Evolutionary conservation across 2,329 filamentous ascomycete species (phyloP).

Genomic region (Phialophora chinensis): DNA sequence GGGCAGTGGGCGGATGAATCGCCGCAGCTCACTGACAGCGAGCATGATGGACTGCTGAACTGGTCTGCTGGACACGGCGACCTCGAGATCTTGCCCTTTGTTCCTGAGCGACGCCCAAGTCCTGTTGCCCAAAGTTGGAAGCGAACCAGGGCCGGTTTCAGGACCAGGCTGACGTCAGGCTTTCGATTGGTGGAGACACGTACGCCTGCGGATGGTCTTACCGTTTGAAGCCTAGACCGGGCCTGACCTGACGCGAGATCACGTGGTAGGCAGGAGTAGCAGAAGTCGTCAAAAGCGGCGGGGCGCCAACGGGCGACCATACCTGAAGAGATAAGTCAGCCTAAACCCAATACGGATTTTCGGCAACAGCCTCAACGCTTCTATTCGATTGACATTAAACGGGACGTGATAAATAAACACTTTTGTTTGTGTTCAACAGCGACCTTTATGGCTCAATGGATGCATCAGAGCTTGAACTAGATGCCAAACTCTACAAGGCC

Average conservation of each 20-base stretch:
- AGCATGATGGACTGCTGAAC: constrained; percentile 15
- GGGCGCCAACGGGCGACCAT: no score
- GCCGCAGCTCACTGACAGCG: constrained; percentile 14
- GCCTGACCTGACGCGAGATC: not conserved
- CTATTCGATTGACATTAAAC: no score
- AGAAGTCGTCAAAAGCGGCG: no score
- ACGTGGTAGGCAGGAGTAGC: not conserved
- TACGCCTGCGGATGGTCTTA: not conserved
- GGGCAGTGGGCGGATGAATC: constrained; percentile 11
- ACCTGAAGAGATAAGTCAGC: not conserved
- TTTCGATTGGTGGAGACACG: constrained; percentile 9
- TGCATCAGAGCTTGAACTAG: constrained; percentile 49
- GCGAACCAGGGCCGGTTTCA: constrained; percentile 15
- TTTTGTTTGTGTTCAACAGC: not conserved
- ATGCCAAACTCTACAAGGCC: constrained; percentile 55
- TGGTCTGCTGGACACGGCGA: constrained; percentile 7
- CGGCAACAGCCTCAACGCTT: no score
- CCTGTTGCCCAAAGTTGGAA: constrained; percentile 16
- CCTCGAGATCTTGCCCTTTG: constrained; percentile 14
- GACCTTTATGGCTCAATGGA: constrained; percentile 46
- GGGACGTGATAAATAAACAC: no score
- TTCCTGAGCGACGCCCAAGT: constrained; percentile 7
- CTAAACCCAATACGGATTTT: constrained; percentile 2
- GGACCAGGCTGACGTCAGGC: constrained; percentile 10
- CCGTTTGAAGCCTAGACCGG: not conserved